Base-by-base conservation (phyloP, 2,329 filamentous ascomycete genomes). In the Coniochaeta sp. region DNA sequence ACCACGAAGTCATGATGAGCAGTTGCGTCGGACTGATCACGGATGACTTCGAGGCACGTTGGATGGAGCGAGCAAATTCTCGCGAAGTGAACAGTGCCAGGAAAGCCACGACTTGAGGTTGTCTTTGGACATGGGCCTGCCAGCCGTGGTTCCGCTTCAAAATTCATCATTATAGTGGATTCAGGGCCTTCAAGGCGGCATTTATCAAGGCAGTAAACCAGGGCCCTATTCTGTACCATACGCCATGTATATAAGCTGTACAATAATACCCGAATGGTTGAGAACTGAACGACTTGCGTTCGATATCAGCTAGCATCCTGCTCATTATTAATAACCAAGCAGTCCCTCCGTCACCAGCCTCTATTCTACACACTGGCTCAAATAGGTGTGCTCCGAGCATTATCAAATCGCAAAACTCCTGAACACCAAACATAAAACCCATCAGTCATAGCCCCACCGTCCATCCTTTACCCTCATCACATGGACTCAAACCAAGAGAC, bases 401-500 rank as follows among this genome's bases (percentile, higher is more conserved):
- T n/a, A n/a, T n/a, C n/a, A n/a, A n/a, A n/a, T n/a, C n/a, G n/a
- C n/a, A n/a, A n/a, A n/a, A n/a, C n/a, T n/a, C n/a, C n/a, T n/a
- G n/a, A n/a, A n/a, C 58, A 58, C 62, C 44, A 61, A 11, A 58
- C 56, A 44, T 28, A 17, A 52, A 40, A 16, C 16, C 38, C 38
- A 40, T 40, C 38, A 40, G 17, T 19, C 17, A 19, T 40, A 31
- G 31, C 24, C 47, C n/a, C n/a, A n/a, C n/a, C 24, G 31, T 52
- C 47, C 47, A 52, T 8, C 22, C 17, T 59, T 31, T n/a, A n/a
- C n/a, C n/a, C n/a, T n/a, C n/a, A n/a, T n/a, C n/a, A 60, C 47
- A 60, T 22, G 43, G 43, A 19, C 16, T 7, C 55, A 19, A n/a
- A 60, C 50, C 24, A 57, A 34, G 17, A 38, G 6, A 17, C 16